Evolutionary conservation across 331 rosid genomes (phyloP), one percentile per base, ranked within the genome.

Genomic region (Erythrophleum ivorense): DNA sequence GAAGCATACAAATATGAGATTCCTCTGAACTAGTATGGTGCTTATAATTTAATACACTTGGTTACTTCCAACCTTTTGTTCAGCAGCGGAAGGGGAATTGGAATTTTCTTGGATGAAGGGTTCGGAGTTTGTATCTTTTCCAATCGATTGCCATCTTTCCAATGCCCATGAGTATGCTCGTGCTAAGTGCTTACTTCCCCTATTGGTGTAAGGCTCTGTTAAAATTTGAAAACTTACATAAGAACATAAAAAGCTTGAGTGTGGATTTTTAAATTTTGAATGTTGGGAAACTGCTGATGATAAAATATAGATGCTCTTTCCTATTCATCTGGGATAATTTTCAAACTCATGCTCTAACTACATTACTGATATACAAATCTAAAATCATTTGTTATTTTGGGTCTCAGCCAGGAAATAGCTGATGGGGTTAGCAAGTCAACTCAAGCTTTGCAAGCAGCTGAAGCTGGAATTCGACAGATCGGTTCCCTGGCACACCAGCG

Each of bases 391-490:
- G 58, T 54, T 76, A 50, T 78, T 78, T 81, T 38, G 78, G 82
- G 72, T 55, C 74, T 12, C 86, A 96, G 99, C 86, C 97, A 91
- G 89, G 98, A 96, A 90, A 90, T 96, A 85, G 78, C 95, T 73
- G 98, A 96, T 21, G 98, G 97, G 76, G 91, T 96, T 66, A 92
- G 3, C 92, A 94, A 91, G 82, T 94, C 99, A 63, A 82, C 95
- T 81, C 97, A 94, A 90, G 97, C 97, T 63, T 90, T 96, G 83
- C 97, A 90, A 83, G 95, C 98, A 11, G 98, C 98, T 59, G 94
- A 91, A 86, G 91, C 95, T 59, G 98, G 98, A 87, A 88, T 96
- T 80, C 92, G 92, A 69, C 91, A 90, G 84, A 87, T 96, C 7
- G 94, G 98, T 40, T 64, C 91, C 11, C 75, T 88, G 57, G 99